Percentiles rank a stretch among this genome's conserved stretches.
phyloP scores from a whole-genome alignment of 495 filamentous ascomycete genomes.

The Podospora comata region DNA sequence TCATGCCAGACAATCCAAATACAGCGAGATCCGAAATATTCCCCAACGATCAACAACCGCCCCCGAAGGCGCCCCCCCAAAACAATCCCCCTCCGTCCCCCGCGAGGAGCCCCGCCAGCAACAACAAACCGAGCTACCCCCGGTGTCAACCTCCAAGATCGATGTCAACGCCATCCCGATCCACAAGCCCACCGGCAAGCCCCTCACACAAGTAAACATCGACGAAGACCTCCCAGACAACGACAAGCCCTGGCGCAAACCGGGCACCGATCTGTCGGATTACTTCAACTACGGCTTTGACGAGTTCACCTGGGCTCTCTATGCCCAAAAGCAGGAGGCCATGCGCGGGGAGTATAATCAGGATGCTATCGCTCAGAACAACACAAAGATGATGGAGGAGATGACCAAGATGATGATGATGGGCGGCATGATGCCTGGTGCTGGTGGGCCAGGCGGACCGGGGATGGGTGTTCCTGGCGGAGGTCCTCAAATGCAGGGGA shows the following conservation, averaged over 20 bases:
- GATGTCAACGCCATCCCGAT: slow-evolving; percentile 81
- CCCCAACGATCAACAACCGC: slow-evolving; percentile 52
- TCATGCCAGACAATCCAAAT: slow-evolving; percentile 43
- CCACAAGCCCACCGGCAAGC: slow-evolving; percentile 69
- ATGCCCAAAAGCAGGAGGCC: slow-evolving; percentile 82
- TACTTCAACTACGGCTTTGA: slow-evolving; percentile 99
- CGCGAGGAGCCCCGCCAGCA: slow-evolving; percentile 38
- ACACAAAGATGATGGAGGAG: slow-evolving; percentile 83
- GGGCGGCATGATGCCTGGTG: slow-evolving; percentile 60
- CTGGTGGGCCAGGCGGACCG: slow-evolving; percentile 25
- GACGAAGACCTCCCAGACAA: slow-evolving; percentile 77
- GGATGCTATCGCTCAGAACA: slow-evolving; percentile 58
- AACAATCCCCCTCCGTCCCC: slow-evolving; percentile 43
- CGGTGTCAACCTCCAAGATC: slow-evolving; percentile 69
- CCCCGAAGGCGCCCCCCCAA: slow-evolving; percentile 47
- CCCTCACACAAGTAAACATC: slow-evolving; percentile 79
- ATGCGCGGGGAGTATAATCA: slow-evolving; percentile 64
- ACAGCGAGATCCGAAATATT: slow-evolving; percentile 65
- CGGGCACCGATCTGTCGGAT: slow-evolving; percentile 91
- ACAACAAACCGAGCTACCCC: slow-evolving; percentile 42
- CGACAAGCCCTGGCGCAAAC: slow-evolving; percentile 93
- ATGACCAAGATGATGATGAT: slow-evolving; percentile 86
- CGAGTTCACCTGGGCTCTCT: slow-evolving; percentile 97
- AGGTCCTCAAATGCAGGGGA: slow-evolving; percentile 27
- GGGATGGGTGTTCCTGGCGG: slow-evolving; percentile 1